phyloP scores from a whole-genome alignment of 192 early-diverging fungal genomes.

The Linnemannia hyalina region DNA sequence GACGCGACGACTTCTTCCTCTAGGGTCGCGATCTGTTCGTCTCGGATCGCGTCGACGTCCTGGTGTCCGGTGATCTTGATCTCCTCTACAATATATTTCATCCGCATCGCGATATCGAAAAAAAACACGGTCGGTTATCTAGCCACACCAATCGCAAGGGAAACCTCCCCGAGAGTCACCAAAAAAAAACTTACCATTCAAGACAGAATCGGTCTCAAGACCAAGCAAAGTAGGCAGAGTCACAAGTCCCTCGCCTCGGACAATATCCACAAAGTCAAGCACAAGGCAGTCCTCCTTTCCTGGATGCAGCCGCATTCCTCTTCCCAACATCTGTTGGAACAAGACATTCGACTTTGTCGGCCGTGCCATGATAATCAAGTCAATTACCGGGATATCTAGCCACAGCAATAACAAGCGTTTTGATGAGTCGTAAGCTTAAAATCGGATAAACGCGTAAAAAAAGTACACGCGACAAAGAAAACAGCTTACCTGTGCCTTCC shows the following conservation, averaged over 20 bases:
- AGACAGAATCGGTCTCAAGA: slow-evolving; percentile 68
- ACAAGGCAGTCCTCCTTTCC: slow-evolving; percentile 85
- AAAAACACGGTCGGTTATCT: background rate
- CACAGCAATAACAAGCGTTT: too few relatives aligned
- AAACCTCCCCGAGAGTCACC: too few relatives aligned
- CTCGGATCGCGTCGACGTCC: slow-evolving; percentile 17
- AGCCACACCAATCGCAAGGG: background rate
- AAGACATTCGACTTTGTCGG: slow-evolving; percentile 89
- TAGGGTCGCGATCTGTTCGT: slow-evolving; percentile 37
- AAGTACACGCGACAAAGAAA: background rate
- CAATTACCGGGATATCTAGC: slow-evolving; percentile 89
- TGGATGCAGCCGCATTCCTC: slow-evolving; percentile 80
- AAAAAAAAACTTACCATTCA: slow-evolving; percentile 61
- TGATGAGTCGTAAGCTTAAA: too few relatives aligned
- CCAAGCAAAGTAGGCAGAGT: slow-evolving; percentile 88
- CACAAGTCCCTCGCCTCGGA: slow-evolving; percentile 64
- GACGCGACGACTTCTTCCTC: slow-evolving; percentile 19
- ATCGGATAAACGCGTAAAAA: background rate
- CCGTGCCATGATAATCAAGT: slow-evolving; percentile 88
- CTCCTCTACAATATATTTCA: background rate
- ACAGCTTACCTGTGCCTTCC: slow-evolving; percentile 59
- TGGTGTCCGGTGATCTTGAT: slow-evolving; percentile 4
- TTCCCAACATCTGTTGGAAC: slow-evolving; percentile 96
- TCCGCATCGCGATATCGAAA: background rate
- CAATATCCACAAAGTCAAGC: slow-evolving; percentile 89